phyloP scores from a whole-genome alignment of 306 rosid genomes.

The Crotalaria pallida region DNA sequence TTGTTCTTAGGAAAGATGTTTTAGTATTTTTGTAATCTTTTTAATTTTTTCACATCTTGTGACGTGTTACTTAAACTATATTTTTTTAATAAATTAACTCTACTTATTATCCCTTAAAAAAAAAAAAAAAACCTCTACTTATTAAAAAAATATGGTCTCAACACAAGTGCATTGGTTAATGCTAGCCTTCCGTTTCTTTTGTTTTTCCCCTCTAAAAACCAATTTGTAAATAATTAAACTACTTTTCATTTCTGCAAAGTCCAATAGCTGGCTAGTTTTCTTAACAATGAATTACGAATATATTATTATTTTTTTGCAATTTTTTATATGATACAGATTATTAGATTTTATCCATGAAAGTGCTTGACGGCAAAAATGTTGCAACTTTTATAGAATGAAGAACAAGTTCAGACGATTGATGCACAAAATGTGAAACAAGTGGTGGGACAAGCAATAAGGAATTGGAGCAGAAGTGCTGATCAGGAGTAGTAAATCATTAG shows the following conservation, averaged over 20 bases:
- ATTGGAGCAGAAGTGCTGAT: conserved; percentile 34
- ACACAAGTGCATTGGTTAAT: too few relatives aligned
- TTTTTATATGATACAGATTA: neutral
- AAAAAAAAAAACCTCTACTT: too few relatives aligned
- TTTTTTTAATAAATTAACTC: too few relatives aligned
- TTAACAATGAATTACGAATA: neutral
- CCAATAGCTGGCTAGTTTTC: neutral
- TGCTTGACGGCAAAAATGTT: neutral
- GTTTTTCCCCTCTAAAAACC: too few relatives aligned
- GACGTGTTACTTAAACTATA: too few relatives aligned
- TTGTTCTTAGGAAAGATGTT: too few relatives aligned
- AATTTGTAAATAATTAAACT: too few relatives aligned
- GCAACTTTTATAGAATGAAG: conserved; percentile 31
- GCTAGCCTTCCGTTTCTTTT: too few relatives aligned
- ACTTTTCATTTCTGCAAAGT: neutral
- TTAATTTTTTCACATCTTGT: too few relatives aligned
- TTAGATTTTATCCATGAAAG: neutral
- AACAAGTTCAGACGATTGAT: conserved; percentile 32
- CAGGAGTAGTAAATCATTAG: conserved; percentile 22
- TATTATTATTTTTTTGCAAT: neutral
- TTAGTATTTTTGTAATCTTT: too few relatives aligned
- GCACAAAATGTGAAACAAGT: conserved; percentile 38
- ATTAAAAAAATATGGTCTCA: too few relatives aligned
- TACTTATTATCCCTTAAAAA: too few relatives aligned
- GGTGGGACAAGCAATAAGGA: conserved; percentile 36